phyloP scores from a whole-genome alignment of 345 rosid genomes.

The Microthlaspi erraticum region DNA sequence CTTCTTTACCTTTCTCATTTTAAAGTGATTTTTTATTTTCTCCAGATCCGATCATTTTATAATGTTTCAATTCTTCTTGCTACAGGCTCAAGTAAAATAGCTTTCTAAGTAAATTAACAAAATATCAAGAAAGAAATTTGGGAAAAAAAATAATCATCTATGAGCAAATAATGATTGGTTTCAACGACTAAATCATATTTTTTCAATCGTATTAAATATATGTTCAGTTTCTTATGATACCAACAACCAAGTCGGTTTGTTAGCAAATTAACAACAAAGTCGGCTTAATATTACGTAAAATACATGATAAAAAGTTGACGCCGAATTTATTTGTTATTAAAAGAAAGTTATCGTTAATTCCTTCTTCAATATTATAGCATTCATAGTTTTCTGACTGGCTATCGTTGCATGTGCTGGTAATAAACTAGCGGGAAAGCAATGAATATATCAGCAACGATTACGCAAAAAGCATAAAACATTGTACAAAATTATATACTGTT shows the following conservation, averaged over 20 bases:
- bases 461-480: conserved; percentile 26
- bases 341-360: not conserved
- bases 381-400: conserved; percentile 33
- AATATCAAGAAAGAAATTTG: not conserved
- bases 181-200: conserved; percentile 31
- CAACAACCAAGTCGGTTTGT: conserved; percentile 32
- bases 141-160: not conserved
- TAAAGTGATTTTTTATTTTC: not conserved
- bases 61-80: not conserved
- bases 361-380: conserved; percentile 20
- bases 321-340: conserved; percentile 27
- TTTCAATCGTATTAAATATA: not conserved
- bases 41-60: not conserved
- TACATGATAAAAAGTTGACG: conserved; percentile 33
- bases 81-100: not conserved
- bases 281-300: conserved; percentile 27
- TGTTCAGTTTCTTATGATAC: conserved; percentile 8
- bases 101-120: conserved; percentile 12
- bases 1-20: conserved; percentile 1
- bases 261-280: no score
- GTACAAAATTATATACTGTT: not conserved
- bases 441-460: conserved; percentile 42
- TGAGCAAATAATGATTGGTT: conserved; percentile 36
- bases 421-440: conserved; percentile 42
- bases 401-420: conserved; percentile 45